Conservation (phyloP, 169 alveolate genomes). For the Cyclospora cayetanensis region DNA sequence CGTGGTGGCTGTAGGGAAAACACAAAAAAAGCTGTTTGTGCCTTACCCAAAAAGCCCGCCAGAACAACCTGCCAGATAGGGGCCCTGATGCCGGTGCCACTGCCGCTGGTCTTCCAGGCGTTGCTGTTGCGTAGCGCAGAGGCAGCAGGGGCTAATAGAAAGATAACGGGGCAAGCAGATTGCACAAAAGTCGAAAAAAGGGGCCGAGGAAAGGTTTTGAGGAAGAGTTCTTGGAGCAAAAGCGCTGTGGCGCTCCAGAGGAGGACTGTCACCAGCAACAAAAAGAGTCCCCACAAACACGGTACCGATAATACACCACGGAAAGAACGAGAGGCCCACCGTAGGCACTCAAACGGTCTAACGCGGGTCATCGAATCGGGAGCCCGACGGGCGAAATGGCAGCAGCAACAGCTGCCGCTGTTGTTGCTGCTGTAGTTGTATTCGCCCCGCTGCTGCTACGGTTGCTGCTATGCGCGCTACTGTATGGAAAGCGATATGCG, state of each 20-base stretch:
- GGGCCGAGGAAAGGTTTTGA: background rate
- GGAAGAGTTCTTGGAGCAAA: background rate
- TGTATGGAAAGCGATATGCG: no score
- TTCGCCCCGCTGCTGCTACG: no score
- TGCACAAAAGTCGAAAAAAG: background rate
- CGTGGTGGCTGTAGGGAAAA: no score
- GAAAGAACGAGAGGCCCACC: background rate
- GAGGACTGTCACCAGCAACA: constrained; percentile 13
- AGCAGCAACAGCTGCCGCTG: background rate
- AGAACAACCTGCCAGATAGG: background rate
- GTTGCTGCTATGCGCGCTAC: no score
- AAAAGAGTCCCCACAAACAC: background rate
- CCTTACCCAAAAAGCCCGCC: constrained; percentile 3
- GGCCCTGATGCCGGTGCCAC: background rate
- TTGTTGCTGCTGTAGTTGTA: background rate
- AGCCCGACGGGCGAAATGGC: background rate
- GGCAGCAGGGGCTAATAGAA: background rate
- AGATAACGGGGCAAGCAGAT: background rate
- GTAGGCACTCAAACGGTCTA: background rate
- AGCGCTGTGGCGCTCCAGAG: background rate
- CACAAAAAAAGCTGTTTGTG: background rate
- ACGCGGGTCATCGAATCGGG: background rate
- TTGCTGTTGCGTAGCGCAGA: constrained; percentile 1
- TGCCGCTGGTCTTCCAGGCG: background rate
- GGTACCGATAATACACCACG: background rate